Conservation (phyloP, 1,284 basidiomycete species). For the Ceratobasidium sp. region DNA sequence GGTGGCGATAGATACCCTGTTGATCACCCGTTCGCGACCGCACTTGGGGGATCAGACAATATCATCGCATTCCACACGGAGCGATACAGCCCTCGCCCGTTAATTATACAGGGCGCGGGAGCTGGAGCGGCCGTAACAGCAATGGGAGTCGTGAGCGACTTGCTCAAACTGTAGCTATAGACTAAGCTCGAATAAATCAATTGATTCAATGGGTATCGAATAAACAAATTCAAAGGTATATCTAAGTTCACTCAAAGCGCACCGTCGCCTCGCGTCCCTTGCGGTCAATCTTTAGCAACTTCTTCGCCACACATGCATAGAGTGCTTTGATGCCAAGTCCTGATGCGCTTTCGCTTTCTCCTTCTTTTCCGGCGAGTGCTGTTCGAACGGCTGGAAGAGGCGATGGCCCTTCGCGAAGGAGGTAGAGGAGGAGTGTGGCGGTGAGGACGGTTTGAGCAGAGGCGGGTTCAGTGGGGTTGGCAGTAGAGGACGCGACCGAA, state of each 20-base stretch:
- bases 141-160: constrained; percentile 92
- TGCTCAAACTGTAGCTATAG: constrained; percentile 58
- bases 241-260: constrained; percentile 27
- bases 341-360: constrained; percentile 8
- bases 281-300: constrained; percentile 39
- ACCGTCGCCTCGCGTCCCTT: constrained; percentile 37
- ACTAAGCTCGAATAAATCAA: too few species aligned
- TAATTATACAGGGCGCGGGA: constrained; percentile 94
- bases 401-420: constrained; percentile 32
- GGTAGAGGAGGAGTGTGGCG: constrained; percentile 32
- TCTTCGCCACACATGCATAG: constrained; percentile 40
- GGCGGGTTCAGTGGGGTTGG: constrained; percentile 13
- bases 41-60: constrained; percentile 95
- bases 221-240: not conserved
- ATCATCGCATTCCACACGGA: constrained; percentile 97
- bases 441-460: constrained; percentile 29
- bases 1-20: constrained; percentile 71
- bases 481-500: constrained; percentile 3
- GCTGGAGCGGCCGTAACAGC: constrained; percentile 97
- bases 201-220: constrained; percentile 27
- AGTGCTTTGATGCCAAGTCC: constrained; percentile 37
- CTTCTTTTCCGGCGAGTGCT: constrained; percentile 24
- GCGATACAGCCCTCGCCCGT: constrained; percentile 80
- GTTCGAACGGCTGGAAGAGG: constrained; percentile 33
- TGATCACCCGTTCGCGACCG: constrained; percentile 93